Evolutionary conservation across 2,329 filamentous ascomycete genomes (phyloP).

Genomic region (Colletotrichum tropicale): DNA sequence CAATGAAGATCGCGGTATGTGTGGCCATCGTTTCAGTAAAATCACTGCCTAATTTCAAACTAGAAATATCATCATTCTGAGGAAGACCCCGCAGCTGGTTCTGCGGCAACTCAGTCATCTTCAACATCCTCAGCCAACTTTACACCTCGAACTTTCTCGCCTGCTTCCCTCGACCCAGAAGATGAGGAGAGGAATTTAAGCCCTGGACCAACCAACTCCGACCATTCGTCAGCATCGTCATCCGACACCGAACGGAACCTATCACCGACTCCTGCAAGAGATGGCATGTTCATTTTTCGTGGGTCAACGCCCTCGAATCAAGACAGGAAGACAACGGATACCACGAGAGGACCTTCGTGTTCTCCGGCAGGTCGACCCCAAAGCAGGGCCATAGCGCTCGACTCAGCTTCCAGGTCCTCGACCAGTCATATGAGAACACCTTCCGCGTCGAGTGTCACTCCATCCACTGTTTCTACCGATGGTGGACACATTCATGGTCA

Average conservation of each 20-base stretch:
- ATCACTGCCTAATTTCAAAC: not conserved
- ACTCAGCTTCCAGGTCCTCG: not conserved
- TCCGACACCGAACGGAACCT: not conserved
- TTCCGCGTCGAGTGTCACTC: not conserved
- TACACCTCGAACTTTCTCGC: not conserved
- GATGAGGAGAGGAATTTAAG: not conserved
- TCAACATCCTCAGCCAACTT: not conserved
- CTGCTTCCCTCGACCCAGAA: not conserved
- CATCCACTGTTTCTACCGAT: not conserved
- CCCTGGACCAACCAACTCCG: not conserved
- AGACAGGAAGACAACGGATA: not conserved
- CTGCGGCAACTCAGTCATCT: not conserved
- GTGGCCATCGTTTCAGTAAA: not conserved
- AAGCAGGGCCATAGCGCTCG: not conserved
- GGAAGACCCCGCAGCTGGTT: not conserved
- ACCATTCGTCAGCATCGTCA: not conserved
- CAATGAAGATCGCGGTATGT: not conserved
- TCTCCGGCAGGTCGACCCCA: not conserved
- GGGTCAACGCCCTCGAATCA: not conserved
- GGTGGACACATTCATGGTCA: not conserved
- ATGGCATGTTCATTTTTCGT: not conserved
- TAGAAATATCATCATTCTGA: not conserved
- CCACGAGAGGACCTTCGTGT: rapidly evolving
- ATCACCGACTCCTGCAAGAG: not conserved
- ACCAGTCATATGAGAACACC: not conserved